phyloP scores from a whole-genome alignment of 768 basidiomycete genomes.

The Psilocybe azurescens region DNA sequence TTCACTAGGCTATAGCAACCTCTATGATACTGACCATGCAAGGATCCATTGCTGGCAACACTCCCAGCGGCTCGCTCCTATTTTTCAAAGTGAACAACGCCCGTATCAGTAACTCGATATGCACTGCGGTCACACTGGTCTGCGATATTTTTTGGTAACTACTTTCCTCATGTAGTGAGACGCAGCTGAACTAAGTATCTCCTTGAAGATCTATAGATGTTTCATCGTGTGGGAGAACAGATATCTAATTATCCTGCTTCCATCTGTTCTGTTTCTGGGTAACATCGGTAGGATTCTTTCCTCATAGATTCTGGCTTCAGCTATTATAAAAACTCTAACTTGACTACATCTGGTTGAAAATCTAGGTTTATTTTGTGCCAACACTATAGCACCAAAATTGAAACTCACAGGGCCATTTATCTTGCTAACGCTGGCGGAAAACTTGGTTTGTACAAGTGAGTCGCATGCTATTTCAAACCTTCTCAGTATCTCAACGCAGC shows the following conservation, averaged over 20 bases:
- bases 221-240: constrained; percentile 5
- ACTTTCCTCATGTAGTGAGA: background rate
- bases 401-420: background rate
- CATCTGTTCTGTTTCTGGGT: constrained; percentile 1
- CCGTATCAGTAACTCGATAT: background rate
- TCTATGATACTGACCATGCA: constrained; percentile 1
- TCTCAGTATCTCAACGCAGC: background rate
- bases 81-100: background rate
- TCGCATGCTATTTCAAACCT: background rate
- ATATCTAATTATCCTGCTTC: background rate
- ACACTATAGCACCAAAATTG: background rate
- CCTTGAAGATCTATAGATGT: constrained; percentile 7
- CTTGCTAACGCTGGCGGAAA: background rate
- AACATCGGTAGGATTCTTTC: background rate
- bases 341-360: background rate
- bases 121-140: background rate
- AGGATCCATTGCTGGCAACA: background rate
- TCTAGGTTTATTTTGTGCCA: background rate
- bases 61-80: background rate
- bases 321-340: background rate
- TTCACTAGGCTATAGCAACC: background rate
- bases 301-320: background rate
- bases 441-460: background rate
- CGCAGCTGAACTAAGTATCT: background rate
- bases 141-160: constrained; percentile 7